Evolutionary conservation across 139 green algal genomes (phyloP), one percentile per base, ranked within the genome.

Genomic region (Mesotaenium endlicherianum): DNA sequence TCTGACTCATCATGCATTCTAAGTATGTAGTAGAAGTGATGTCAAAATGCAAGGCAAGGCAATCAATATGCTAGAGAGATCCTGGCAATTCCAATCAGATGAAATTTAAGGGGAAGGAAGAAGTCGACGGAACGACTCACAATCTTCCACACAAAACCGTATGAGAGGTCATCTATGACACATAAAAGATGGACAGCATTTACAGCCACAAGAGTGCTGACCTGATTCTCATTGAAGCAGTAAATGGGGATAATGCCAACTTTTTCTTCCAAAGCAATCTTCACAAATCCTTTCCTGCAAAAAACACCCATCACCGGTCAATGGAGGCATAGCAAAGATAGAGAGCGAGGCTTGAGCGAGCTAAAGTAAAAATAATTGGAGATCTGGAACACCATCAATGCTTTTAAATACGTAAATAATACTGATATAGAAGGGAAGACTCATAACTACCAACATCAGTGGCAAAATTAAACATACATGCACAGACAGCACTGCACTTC

Each of bases 201-300:
- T 39, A 40, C 16, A 20, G 31, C n/a, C n/a, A n/a, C n/a, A n/a
- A n/a, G n/a, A n/a, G n/a, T n/a, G n/a, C 81, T 81, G 26, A 87
- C 82, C 75, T 74, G 34, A 36, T 88, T 88, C 77, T 88, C 83
- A n/a, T 85, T 85, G 83, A 88, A 88, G 39, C 53, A 86, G 43
- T 88, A 88, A 40, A 88, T 80, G 14, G 83, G 83, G 16, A 88
- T 80, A 16, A 88, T 57, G 34, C 83, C 83, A 16, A 39, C 78
- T 8, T 79, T 88, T 14, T 84, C 79, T 16, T 87, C 47, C 59
- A 88, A 83, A 16, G 83, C 83, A 17, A 88, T 69, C 42, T 87
- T 87, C 0, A 86, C 42, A 34, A 88, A 88, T 20, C 83, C 83
- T 53, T 79, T 49, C 70, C 83, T 87, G 82, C 36, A 26, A 57